These are phyloP conservation scores for Scheffersomyces stipitis DNA, from an alignment of 805 yeast genomes.

Conservation along the genomic window DNA sequence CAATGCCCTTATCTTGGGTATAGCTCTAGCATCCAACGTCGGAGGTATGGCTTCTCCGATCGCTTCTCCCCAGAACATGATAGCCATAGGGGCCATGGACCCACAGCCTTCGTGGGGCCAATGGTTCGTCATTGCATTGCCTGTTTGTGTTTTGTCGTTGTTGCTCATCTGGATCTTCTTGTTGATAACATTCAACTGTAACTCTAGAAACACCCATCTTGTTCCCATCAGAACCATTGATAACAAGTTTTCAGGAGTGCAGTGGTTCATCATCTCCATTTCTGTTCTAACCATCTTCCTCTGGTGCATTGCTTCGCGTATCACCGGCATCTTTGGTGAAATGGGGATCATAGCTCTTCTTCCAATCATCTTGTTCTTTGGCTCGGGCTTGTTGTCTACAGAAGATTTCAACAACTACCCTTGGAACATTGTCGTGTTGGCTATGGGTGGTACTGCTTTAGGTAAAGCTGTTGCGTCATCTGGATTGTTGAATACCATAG, in stretches of 20 bases:
- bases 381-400: slow-evolving; percentile 80
- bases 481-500: slow-evolving; percentile 80
- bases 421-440: slow-evolving; percentile 93
- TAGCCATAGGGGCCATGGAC: slow-evolving; percentile 51
- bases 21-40: slow-evolving; percentile 51
- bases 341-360: slow-evolving; percentile 95
- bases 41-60: slow-evolving; percentile 60
- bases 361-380: slow-evolving; percentile 89
- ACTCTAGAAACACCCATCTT: slow-evolving; percentile 45
- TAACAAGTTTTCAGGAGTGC: slow-evolving; percentile 69
- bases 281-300: slow-evolving; percentile 71
- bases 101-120: slow-evolving; percentile 59
- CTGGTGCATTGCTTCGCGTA: slow-evolving; percentile 85
- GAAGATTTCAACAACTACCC: slow-evolving; percentile 95
- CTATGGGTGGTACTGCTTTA: slow-evolving; percentile 97
- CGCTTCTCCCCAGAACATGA: slow-evolving; percentile 55
- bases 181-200: slow-evolving; percentile 56
- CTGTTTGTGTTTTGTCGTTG: slow-evolving; percentile 43
- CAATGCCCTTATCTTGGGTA: slow-evolving; percentile 44
- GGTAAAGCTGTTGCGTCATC: slow-evolving; percentile 95
- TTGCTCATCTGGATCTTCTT: slow-evolving; percentile 47
- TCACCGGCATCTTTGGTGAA: slow-evolving; percentile 79
- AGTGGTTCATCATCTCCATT: slow-evolving; percentile 71
- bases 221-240: slow-evolving; percentile 57
- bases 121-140: slow-evolving; percentile 54